Conservation (phyloP, 305 asterid species). For the Solanum aculeatissimum region DNA sequence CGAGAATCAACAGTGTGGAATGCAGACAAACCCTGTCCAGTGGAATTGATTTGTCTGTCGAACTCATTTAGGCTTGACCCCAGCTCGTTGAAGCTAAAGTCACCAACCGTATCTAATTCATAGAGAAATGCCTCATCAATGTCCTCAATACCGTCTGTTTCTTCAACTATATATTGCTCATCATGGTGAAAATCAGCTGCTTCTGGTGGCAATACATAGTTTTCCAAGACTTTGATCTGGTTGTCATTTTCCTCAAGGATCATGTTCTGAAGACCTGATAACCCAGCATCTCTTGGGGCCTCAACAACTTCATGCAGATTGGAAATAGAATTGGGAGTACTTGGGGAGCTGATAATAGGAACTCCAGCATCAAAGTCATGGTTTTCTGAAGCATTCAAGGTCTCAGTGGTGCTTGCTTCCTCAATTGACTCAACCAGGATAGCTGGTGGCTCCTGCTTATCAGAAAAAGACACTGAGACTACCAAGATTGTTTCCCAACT, state of each 20-base stretch:
- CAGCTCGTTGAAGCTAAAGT: constrained; percentile 32
- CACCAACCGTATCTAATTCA: constrained; percentile 76
- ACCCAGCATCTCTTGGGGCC: constrained; percentile 11
- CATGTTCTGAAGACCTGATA: constrained; percentile 4
- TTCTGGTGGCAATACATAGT: constrained; percentile 1
- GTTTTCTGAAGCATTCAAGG: constrained; percentile 19
- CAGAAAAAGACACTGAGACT: background rate
- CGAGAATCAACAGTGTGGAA: constrained; percentile 15
- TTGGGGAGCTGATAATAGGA: constrained; percentile 26
- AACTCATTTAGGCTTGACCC: constrained; percentile 9
- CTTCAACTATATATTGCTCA: constrained; percentile 36
- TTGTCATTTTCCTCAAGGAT: background rate
- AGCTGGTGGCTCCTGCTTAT: constrained; percentile 33
- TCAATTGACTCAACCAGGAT: constrained; percentile 17
- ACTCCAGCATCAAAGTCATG: constrained; percentile 30
- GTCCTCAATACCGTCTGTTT: constrained; percentile 53
- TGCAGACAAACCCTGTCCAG: constrained; percentile 18
- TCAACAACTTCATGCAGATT: constrained; percentile 26
- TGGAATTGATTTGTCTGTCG: background rate
- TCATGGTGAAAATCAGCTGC: constrained; percentile 26
- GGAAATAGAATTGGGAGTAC: constrained; percentile 37
- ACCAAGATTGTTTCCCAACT: background rate
- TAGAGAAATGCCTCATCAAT: constrained; percentile 56
- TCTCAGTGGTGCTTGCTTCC: constrained; percentile 16
- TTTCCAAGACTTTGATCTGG: constrained; percentile 1